Base-by-base conservation (phyloP, 305 asterid genomes). In the Fraxinus sp. region DNA sequence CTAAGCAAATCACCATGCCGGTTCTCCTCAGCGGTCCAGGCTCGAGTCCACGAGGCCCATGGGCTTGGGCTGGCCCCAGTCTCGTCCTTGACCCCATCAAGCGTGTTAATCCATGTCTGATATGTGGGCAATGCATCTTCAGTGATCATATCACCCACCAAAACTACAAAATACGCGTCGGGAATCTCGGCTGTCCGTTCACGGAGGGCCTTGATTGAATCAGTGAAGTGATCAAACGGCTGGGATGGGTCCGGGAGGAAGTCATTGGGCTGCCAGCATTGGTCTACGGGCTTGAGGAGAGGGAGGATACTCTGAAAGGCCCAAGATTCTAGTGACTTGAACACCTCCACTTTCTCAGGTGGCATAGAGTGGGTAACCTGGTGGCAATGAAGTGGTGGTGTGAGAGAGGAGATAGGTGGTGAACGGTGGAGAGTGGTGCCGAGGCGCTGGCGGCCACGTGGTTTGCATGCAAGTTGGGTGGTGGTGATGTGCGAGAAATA, bases 21-120 rank as follows among this genome's bases (percentile, higher is more conserved):
- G 26, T 85, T 89, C 78, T 89, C 92, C 80, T 89, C 92, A 8
- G 91, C 91, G 0, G 90, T 35, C 93, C 92, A 90, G 6, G 86
- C 89, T 76, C 91, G 76, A 32, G 78, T 84, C 90, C 92, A 90
- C 18, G 72, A 35, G 0, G 89, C 90, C 93, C 93, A 89, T 4
- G 91, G 90, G 46, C 75, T 80, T 0, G 88, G 79, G 41, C 90
- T 80, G 1, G 86, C 70, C 1, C 85, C 90, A 1, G 90, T 89
- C 73, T 87, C 87, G 62, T 90, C 92, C 0, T 83, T 76, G 9
- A 82, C 88, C 4, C 90, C 91, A n/a, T 86, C 93, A 5, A 79
- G 80, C 1, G 80, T 81, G 70, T 88, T 90, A 11, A 87, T 0
- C 78, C 78, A 77, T 0, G 90, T 79, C 30, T 85, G 90, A 73